Percentiles rank a stretch among this genome's conserved stretches.
These are phyloP conservation scores for Barbarea vulgaris DNA, from an alignment of 345 rosid species.

Conservation along the genomic window DNA sequence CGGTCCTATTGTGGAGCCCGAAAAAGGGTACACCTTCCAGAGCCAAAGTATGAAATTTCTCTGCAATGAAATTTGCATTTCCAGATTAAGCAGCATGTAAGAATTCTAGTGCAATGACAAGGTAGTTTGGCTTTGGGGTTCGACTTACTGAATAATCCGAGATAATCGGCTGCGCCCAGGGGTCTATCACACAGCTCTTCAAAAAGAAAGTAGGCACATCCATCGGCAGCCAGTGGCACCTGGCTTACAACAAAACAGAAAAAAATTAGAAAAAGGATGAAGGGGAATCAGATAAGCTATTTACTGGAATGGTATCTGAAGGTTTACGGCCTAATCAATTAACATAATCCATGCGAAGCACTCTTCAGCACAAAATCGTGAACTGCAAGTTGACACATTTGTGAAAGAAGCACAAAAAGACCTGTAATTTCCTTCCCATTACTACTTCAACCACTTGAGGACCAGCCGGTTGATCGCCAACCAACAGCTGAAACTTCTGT, in stretches of 20 bases:
- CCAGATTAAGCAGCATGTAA: slow-evolving; percentile 20
- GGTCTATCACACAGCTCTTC: slow-evolving; percentile 93
- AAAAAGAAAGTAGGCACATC: slow-evolving; percentile 90
- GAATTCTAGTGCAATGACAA: slow-evolving; percentile 10
- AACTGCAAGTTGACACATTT: slow-evolving; percentile 11
- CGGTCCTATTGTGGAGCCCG: slow-evolving; percentile 83
- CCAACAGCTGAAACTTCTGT: slow-evolving; percentile 69
- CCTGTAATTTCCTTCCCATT: slow-evolving; percentile 93
- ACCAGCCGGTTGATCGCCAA: slow-evolving; percentile 53
- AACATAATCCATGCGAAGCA: slow-evolving; percentile 16
- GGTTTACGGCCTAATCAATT: neutral
- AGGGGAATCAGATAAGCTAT: slow-evolving; percentile 3
- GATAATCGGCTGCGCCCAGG: slow-evolving; percentile 96
- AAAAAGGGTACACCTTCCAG: slow-evolving; percentile 83
- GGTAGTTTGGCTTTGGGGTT: neutral
- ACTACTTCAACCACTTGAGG: slow-evolving; percentile 84
- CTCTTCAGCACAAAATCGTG: neutral
- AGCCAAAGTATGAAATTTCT: slow-evolving; percentile 89
- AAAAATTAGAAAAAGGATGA: neutral
- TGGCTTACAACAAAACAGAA: slow-evolving; percentile 28
- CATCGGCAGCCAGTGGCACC: slow-evolving; percentile 88
- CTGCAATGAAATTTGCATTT: slow-evolving; percentile 49
- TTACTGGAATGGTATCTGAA: neutral
- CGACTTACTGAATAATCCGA: slow-evolving; percentile 91
- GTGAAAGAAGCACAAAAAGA: slow-evolving; percentile 24